These are phyloP conservation scores for Polychaeton citri DNA, from an alignment of 2,329 filamentous ascomycete genomes.

Conservation along the genomic window DNA sequence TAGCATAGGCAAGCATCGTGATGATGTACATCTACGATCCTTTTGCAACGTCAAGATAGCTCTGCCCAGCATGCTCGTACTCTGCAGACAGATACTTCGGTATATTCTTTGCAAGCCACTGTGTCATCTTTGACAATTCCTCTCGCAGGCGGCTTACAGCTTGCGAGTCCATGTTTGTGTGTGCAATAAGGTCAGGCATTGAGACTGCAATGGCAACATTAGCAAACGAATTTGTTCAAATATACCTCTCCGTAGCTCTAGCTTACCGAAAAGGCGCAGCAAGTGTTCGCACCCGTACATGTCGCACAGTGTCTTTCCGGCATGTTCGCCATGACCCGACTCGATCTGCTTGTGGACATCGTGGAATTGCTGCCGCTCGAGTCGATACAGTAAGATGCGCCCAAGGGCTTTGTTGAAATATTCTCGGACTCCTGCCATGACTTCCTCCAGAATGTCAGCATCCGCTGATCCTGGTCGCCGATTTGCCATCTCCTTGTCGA, in stretches of 20 bases:
- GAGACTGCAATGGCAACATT: conserved; percentile 45
- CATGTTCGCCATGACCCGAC: conserved; percentile 45
- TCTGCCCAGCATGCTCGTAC: conserved; percentile 59
- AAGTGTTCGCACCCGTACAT: conserved; percentile 91
- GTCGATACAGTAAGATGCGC: conserved; percentile 82
- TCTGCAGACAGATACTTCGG: conserved; percentile 63
- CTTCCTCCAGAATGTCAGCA: conserved; percentile 78
- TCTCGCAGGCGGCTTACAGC: conserved; percentile 79
- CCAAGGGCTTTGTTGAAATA: conserved; percentile 90
- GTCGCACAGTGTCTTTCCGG: conserved; percentile 61
- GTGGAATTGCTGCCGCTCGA: conserved; percentile 80
- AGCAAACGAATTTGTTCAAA: background rate
- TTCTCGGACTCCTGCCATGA: conserved; percentile 70
- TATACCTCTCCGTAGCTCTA: too few species aligned
- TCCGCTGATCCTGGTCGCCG: conserved; percentile 55
- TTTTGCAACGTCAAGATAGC: conserved; percentile 46
- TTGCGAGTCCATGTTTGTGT: conserved; percentile 95
- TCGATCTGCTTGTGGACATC: conserved; percentile 59
- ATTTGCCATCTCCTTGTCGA: conserved; percentile 52
- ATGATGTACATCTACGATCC: too few species aligned
- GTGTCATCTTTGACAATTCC: conserved; percentile 73
- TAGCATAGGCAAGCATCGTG: too few species aligned
- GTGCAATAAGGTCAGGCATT: conserved; percentile 83
- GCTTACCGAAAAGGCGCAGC: conserved; percentile 70
- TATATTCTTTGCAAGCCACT: conserved; percentile 70